Conservation (phyloP, 163 green algal species). For the Prototheca stagnorum region DNA sequence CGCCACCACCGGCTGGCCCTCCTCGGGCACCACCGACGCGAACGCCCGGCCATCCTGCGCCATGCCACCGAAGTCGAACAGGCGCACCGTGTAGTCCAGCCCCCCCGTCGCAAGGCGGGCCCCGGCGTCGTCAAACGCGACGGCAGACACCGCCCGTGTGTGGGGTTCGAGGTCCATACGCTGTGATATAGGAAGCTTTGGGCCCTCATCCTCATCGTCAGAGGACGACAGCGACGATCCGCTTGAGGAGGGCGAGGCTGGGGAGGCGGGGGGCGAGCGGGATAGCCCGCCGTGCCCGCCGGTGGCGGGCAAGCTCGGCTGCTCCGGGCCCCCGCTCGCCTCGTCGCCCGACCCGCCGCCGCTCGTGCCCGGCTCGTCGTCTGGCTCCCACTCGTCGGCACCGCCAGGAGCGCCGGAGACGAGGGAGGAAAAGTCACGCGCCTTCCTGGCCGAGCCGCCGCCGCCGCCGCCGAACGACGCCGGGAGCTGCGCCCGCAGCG, state of each 20-base stretch:
- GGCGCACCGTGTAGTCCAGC: conserved; percentile 53
- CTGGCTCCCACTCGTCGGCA: no score
- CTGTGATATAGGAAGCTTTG: conserved; percentile 43
- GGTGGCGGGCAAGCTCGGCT: no score
- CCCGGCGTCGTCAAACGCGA: conserved; percentile 59
- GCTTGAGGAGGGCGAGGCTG: no score
- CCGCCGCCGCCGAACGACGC: conserved; percentile 33
- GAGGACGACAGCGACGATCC: no score
- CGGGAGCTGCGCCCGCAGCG: conserved; percentile 14
- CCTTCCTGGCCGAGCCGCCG: no score
- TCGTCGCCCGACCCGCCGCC: no score
- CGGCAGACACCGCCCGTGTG: conserved; percentile 36
- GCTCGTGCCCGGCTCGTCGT: no score
- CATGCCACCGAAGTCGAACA: conserved; percentile 97
- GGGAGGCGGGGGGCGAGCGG: no score
- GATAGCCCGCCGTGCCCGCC: no score
- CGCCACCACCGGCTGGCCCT: conserved; percentile 43
- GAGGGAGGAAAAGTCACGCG: no score
- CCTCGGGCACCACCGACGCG: conserved; percentile 35
- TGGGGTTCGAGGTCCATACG: conserved; percentile 35
- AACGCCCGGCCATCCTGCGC: conserved; percentile 70
- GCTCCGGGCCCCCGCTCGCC: no score
- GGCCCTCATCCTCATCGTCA: conserved; percentile 35
- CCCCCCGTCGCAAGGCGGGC: conserved; percentile 44
- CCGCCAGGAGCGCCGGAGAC: no score